Evolutionary conservation across 352 stramenopile genomes (phyloP).

Genomic region (Globisporangium cylindrosporum): DNA sequence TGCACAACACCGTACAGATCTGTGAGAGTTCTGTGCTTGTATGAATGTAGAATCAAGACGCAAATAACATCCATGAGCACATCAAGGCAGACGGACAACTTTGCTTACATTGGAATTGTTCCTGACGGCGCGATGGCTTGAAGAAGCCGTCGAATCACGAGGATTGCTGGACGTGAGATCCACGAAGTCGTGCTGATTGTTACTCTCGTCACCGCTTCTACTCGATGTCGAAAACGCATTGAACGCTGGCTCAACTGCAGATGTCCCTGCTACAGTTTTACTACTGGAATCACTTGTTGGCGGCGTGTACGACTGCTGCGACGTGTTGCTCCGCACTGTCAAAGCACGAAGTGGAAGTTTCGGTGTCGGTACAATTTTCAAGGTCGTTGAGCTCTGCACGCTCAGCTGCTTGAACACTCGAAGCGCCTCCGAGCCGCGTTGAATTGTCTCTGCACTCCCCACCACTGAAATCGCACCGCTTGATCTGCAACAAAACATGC

Average conservation of each 20-base stretch:
- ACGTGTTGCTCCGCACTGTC: background rate
- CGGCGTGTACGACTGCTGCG: background rate
- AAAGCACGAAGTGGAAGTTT: constrained; percentile 3
- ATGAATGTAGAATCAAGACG: background rate
- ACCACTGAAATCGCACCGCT: background rate
- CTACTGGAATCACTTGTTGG: background rate
- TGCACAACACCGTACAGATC: background rate
- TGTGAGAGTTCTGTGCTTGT: background rate
- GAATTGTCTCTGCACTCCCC: constrained; percentile 30
- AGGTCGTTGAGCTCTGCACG: constrained; percentile 7
- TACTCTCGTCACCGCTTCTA: background rate
- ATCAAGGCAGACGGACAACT: background rate
- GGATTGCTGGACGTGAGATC: constrained; percentile 23
- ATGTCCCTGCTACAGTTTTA: background rate
- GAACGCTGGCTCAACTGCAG: background rate
- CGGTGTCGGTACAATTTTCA: constrained; percentile 46
- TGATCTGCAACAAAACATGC: constrained; percentile 4
- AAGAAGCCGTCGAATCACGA: background rate
- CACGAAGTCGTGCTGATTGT: constrained; percentile 19
- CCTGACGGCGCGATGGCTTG: background rate
- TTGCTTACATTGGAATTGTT: constrained; percentile 4
- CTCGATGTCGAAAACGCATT: background rate
- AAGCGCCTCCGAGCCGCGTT: constrained; percentile 38
- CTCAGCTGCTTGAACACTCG: constrained; percentile 17
- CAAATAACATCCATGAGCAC: background rate